Evolutionary conservation across 768 basidiomycete species (phyloP), one percentile per base, ranked within the genome.

Genomic region (Lentinus tigrinus): DNA sequence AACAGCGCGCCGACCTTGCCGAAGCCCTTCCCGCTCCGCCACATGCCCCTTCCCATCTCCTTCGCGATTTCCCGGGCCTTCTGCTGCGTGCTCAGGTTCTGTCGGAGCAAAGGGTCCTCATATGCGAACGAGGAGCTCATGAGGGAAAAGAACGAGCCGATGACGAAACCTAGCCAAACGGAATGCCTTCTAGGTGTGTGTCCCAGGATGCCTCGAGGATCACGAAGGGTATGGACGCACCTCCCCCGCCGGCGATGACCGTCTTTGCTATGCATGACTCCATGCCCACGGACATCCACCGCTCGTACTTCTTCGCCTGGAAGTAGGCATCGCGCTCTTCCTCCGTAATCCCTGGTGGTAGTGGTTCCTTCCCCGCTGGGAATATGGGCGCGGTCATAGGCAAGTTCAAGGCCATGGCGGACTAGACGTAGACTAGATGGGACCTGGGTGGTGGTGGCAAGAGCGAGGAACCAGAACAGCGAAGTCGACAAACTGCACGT

Each of bases 121-220:
- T 97, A 96, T 34, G 89, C 88, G 70, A 98, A 95, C 27, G 94
- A 93, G 19, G 94, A 80, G 34, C 91, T 93, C 96, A 98, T 98
- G 58, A 98, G 81, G 1, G 94, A 93, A 76, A 98, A 93, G 79
- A 98, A 95, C 31, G 89, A 95, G 58, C 96, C 96, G 42, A 97
- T 82, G 11, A 83, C 95, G 65, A 98, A 86, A 47, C 96, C 95
- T 97, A 58, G 38, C 37, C 49, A 63, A 19, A 34, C n/a, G 27
- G 31, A 47, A 54, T 46, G 19, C 56, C 53, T 56, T 66, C 64
- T 60, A 65, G 56, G 54, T 56, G 39, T 56, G 51, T 55, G 62
- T 58, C 49, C 61, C 52, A 49, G 23, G 38, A 51, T 27, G 47
- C 3, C 19, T 28, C 19, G 10, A 57, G 21, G n/a, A 28, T 8